Percentiles rank a stretch among this genome's conserved stretches.
Conservation (phyloP, 495 filamentous ascomycete genomes). For the Lophiostoma macrostomum region DNA sequence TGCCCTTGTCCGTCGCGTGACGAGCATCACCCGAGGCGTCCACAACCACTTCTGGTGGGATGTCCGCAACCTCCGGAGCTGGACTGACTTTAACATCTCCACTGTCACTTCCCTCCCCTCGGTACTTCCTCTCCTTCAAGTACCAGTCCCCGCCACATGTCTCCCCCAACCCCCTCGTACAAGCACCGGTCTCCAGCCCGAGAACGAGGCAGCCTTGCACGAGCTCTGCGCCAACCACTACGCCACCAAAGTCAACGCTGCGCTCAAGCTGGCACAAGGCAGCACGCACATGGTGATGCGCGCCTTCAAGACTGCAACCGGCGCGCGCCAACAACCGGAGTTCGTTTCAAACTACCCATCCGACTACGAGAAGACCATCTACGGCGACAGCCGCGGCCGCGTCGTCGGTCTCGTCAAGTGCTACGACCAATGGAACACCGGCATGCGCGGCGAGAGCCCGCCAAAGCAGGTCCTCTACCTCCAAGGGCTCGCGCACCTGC, state of each 20-base stretch:
- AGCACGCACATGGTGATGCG: slow-evolving; percentile 54
- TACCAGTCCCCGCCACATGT: slow-evolving; percentile 59
- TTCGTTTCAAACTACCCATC: slow-evolving; percentile 70
- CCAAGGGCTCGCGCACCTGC: slow-evolving; percentile 75
- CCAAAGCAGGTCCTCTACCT: slow-evolving; percentile 81
- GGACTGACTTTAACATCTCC: slow-evolving; percentile 69
- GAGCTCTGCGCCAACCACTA: slow-evolving; percentile 67
- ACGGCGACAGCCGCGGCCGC: slow-evolving; percentile 69
- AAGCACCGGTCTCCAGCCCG: slow-evolving; percentile 62
- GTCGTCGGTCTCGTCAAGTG: slow-evolving; percentile 84
- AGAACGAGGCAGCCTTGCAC: slow-evolving; percentile 69
- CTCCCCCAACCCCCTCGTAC: slow-evolving; percentile 59
- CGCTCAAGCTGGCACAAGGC: slow-evolving; percentile 66
- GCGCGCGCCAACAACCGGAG: slow-evolving; percentile 48
- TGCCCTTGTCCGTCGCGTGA: slow-evolving; percentile 75
- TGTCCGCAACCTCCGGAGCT: slow-evolving; percentile 77
- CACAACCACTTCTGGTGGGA: slow-evolving; percentile 94
- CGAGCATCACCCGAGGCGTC: slow-evolving; percentile 64
- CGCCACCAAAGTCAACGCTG: slow-evolving; percentile 74
- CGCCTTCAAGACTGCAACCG: slow-evolving; percentile 34
- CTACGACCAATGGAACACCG: slow-evolving; percentile 90
- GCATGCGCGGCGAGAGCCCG: slow-evolving; percentile 80
- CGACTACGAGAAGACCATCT: slow-evolving; percentile 67
- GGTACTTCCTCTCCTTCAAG: slow-evolving; percentile 69
- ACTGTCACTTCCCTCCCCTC: slow-evolving; percentile 71